A percentile compares a stretch with the other conserved stretches of the same genome.
Evolutionary conservation across 2,329 filamentous ascomycete genomes (phyloP).

Genomic region (Xylaria sp.): DNA sequence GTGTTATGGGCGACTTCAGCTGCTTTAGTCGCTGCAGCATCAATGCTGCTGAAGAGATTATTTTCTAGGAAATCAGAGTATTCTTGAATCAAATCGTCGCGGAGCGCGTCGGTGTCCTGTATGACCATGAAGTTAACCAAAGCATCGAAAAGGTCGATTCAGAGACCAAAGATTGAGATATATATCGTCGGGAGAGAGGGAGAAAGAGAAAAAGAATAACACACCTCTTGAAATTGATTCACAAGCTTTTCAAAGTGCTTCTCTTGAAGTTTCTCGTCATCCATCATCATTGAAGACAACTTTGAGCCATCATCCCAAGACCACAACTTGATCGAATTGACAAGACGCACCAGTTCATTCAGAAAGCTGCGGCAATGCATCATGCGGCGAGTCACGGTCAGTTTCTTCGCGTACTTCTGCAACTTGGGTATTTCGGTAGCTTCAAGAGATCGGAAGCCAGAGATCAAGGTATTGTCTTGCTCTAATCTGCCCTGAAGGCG

Average conservation of each 20-base stretch:
- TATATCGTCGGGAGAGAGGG: too few species aligned
- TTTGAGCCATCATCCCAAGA: constrained; percentile 10
- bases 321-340: constrained; percentile 44
- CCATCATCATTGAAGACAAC: constrained; percentile 11
- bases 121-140: background rate
- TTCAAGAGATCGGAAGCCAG: constrained; percentile 46
- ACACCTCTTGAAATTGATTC: constrained; percentile 22
- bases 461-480: constrained; percentile 44
- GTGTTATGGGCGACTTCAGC: constrained; percentile 33
- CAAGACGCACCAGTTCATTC: constrained; percentile 43
- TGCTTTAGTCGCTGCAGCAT: constrained; percentile 36
- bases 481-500: constrained; percentile 51
- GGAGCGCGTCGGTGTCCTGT: constrained; percentile 36
- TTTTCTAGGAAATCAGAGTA: constrained; percentile 30
- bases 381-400: constrained; percentile 43
- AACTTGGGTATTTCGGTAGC: constrained; percentile 57
- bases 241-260: constrained; percentile 22
- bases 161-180: too few species aligned
- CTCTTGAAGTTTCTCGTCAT: constrained; percentile 15
- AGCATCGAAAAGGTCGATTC: too few species aligned
- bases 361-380: constrained; percentile 45
- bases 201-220: constrained; percentile 1
- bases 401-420: constrained; percentile 51
- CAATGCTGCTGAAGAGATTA: constrained; percentile 43
- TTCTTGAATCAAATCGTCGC: constrained; percentile 12